Evolutionary conservation across 2,329 filamentous ascomycete genomes (phyloP), one percentile per base, ranked within the genome.

Genomic region (Didymella pomorum): DNA sequence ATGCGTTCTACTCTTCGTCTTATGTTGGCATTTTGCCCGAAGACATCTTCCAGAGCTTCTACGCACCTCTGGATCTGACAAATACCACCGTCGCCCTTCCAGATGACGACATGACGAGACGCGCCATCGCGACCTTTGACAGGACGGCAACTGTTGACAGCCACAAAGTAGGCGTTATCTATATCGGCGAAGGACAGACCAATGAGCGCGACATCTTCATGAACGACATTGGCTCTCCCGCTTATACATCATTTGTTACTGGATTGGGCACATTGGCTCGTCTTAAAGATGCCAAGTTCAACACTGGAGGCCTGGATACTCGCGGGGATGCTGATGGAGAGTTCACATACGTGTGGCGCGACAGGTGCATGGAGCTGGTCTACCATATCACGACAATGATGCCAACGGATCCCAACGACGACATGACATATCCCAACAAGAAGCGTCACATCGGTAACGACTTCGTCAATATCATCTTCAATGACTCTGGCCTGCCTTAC

Each of bases 301-400:
- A 99, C 71, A 93, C 93, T 0, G 94, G 97, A 71, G 95, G 95
- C 3, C 81, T 99, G 25, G 93, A 98, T 74, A 87, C 88, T 28
- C 83, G 87, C 61, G 85, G 88, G 66, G 89, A 94, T 69, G 83
- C 83, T 1, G 95, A 99, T 75, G 95, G 95, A 29, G 86, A 93
- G 70, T 92, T 90, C 75, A 92, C 93, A 0, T 93, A 94, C 72
- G 94, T 92, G 70, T 99, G 95, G 93, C 90, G 93, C 60, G 95
- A 98, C 74, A 86, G 93, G 42, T 92, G 97, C 56, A 95, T 93
- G 5, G 95, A 98, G 75, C 91, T 99, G 43, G 89, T 98, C 28
- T 99, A 96, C 77, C 95, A 98, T 74, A 89, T 98, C 53, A 92
- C 91, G 5, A 99, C 94, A 4, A 93, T 98, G 83, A 99, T 99